Evolutionary conservation across 805 yeast species (phyloP), one percentile per base, ranked within the genome.

Genomic region (Candida fluviatilis): DNA sequence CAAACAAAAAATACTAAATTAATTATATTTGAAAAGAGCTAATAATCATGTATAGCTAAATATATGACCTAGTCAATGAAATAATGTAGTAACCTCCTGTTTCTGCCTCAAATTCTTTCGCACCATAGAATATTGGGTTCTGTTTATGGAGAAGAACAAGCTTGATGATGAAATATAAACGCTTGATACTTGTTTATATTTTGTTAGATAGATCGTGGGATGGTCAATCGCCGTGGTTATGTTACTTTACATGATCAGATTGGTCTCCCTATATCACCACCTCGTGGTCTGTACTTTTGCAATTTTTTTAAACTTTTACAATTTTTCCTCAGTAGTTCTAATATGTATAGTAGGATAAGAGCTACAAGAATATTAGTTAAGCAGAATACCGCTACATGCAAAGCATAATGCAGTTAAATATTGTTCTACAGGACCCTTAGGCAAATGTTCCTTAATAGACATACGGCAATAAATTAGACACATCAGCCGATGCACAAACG

Each of bases 141-240:
- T 77, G 52, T 48, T 69, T 58, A 66, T 58, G 82, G 83, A 77
- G 83, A 66, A 78, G 74, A 78, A 35, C 46, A 74, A 76, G 82
- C 82, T 66, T 54, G 51, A 42, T 45, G 52, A 60, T 49, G 62
- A 48, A 39, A 40, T 46, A 36, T 42, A 48, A 44, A 54, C 62
- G 50, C 65, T 71, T 75, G 80, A 75, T 75, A 75, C 80, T 63
- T 56, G 62, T 54, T 46, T 46, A 39, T 54, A 49, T 45, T 45
- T 45, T 52, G 50, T 62, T 61, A 56, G 47, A 48, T 51, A 70
- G 79, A 73, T 71, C 80, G 75, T 58, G 68, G 62, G 49, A 43
- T 48, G 37, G 18, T 35, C 40, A 34, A 30, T 35, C 50, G 31
- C 33, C 19, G 50, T 41, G 48, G 38, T 38, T 35, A 36, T 27